Base-by-base conservation (phyloP, 139 green algal genomes). In the Limnomonas spitsbergensis region DNA sequence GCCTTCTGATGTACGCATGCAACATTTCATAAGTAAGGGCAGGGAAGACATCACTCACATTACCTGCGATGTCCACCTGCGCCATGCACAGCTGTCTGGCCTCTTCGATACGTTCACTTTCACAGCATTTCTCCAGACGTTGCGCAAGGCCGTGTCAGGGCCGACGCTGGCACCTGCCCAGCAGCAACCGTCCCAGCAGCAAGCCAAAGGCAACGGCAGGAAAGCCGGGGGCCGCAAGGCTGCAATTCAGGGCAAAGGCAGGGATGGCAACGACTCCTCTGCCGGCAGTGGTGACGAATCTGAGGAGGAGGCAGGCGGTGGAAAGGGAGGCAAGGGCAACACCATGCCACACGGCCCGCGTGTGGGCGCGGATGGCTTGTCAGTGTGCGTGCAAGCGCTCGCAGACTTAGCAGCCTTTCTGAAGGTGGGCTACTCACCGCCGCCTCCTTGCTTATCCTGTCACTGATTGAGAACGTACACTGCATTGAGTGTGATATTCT, bases 221-320 rank as follows among this genome's bases (percentile, higher is more conserved):
- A n/a, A n/a, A n/a, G n/a, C n/a, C n/a, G n/a, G n/a, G n/a, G n/a
- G n/a, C n/a, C n/a, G n/a, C n/a, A n/a, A n/a, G n/a, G n/a, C n/a
- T n/a, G n/a, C n/a, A n/a, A n/a, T n/a, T n/a, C n/a, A 61, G 47
- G 20, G 47, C 47, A 61, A 61, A 61, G 47, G 47, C 47, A 61
- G 20, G 47, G 47, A 61, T 61, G 47, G 47, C 47, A 61, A 20
- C 14, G 14, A 61, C 20, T 29, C 47, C 47, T 61, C 47, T 20
- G 14, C 14, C 20, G 47, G 14, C 20, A 20, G 14, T 29, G 47
- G 47, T 61, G 14, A 20, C 20, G 20, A 14, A 61, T 14, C 14
- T 20, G 20, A 61, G 47, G 47, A 61, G 47, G 47, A 61, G 47
- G 47, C 47, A 61, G 47, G 47, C 14, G 14, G 14, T 20, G 14